Evolutionary conservation across 2,329 filamentous ascomycete species (phyloP).

Genomic region (Rhytidhysteron rufulum): DNA sequence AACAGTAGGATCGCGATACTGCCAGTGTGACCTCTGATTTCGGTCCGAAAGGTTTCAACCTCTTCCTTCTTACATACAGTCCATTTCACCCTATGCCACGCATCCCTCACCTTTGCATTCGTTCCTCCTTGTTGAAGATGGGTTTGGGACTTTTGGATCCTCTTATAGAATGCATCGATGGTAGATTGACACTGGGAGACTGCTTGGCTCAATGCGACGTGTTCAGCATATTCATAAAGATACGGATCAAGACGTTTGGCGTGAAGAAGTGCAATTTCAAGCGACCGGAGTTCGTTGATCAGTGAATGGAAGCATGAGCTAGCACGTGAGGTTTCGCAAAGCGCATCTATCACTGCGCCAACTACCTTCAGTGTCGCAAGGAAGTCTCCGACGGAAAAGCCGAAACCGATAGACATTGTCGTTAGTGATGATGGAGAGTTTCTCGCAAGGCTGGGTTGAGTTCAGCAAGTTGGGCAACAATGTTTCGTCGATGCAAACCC

Average conservation of each 20-base stretch:
- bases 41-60: constrained; percentile 18
- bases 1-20: constrained; percentile 23
- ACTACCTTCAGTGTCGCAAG: constrained; percentile 24
- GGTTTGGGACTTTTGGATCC: constrained; percentile 23
- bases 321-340: too few species aligned
- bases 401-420: constrained; percentile 19
- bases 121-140: constrained; percentile 9
- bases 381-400: constrained; percentile 27
- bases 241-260: constrained; percentile 21
- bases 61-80: constrained; percentile 23
- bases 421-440: too few species aligned
- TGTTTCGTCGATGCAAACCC: too few species aligned
- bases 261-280: constrained; percentile 21
- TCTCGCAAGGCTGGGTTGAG: too few species aligned
- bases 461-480: too few species aligned
- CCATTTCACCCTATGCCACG: constrained; percentile 23
- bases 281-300: constrained; percentile 18
- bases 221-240: constrained; percentile 10
- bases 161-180: constrained; percentile 25
- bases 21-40: constrained; percentile 20
- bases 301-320: constrained; percentile 21
- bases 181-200: constrained; percentile 19
- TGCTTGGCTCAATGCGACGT: constrained; percentile 17
- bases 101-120: constrained; percentile 11
- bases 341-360: constrained; percentile 20